These are phyloP conservation scores for Bruguiera hainesii DNA, from an alignment of 441 rosid genomes.

Conservation along the genomic window DNA sequence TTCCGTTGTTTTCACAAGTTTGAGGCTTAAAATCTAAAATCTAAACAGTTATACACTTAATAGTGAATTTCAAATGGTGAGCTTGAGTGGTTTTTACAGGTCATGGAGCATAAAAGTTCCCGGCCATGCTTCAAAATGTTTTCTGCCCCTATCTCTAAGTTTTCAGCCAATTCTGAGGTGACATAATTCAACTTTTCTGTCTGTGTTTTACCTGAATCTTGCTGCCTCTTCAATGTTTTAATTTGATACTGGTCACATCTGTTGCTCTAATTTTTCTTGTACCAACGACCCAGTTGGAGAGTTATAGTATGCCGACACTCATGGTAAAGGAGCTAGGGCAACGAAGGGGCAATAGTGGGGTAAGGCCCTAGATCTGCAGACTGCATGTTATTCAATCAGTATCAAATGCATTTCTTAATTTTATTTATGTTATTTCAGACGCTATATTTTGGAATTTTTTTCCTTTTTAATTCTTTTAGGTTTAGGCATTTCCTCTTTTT, in stretches of 20 bases:
- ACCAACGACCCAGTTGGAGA: slow-evolving; percentile 76
- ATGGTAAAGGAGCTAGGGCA: slow-evolving; percentile 88
- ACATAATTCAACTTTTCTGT: too few species aligned
- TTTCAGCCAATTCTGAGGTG: too few species aligned
- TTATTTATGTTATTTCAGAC: neutral
- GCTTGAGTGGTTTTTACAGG: too few species aligned
- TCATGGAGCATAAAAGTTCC: too few species aligned
- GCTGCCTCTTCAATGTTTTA: neutral
- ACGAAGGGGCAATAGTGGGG: slow-evolving; percentile 60
- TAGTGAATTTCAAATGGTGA: too few species aligned
- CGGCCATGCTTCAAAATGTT: too few species aligned
- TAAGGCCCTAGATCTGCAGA: slow-evolving; percentile 24
- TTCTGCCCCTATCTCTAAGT: too few species aligned
- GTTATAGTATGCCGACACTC: slow-evolving; percentile 72
- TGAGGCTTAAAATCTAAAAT: too few species aligned
- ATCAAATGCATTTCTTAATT: neutral
- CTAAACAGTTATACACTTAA: too few species aligned
- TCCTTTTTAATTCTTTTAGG: neutral
- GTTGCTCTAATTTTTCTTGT: slow-evolving; percentile 6
- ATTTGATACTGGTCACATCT: slow-evolving; percentile 3
- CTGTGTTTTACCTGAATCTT: too few species aligned
- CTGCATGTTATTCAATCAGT: neutral
- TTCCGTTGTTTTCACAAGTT: too few species aligned
- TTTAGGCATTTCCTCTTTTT: neutral
- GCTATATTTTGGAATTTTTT: neutral